Base-by-base conservation (phyloP, 371 early-diverging fungal species). In the Haplosporangium sp. region DNA sequence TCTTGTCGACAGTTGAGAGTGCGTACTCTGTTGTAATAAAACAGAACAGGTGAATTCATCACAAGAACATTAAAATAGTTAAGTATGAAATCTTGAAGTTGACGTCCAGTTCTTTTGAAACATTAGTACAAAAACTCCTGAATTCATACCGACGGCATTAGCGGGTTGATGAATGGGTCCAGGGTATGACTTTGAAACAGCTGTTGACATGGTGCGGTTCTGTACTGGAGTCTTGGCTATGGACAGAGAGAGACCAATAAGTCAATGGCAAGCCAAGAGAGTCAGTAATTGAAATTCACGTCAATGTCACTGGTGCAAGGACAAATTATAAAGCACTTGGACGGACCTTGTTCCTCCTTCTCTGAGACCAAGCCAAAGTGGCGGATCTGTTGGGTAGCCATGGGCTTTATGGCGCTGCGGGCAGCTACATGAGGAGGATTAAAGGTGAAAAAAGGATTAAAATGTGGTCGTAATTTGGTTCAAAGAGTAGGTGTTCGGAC, bases 1-100 rank as follows among this genome's bases (percentile, higher is more conserved):
- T 88, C 84, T 94, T 91, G 83, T 98, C 98, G 45, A 96, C 91
- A 35, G 95, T 94, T 47, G 96, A 92, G 37, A 95, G 84, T 13
- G 93, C 94, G 72, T 88, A 91, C 72, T 94, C 94, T 92, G 53
- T 59, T 17, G n/a, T 17, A 59, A 7, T 19, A 59, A 27, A 59
- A 4, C 8, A 15, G 27, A 37, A 15, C 37, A n/a, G 39, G 5
- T 4, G 11, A 59, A 56, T 56, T 55, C 55, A 10, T 11, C 55
- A 35, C 55, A 34, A 55, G 34, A 55, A 34, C 34, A 55, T 34
- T 8, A 4, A 8, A 50, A 50, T 50, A 15, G 50, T 50, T 50
- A 50, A n/a, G 50, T n/a, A n/a, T 50, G 5, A 6, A n/a, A 15
- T 15, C 50, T n/a, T 50, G 27, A 27, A 50, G 50, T 50, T n/a